A percentile compares a stretch with the other conserved stretches of the same genome.
Conservation (phyloP, 2,329 filamentous ascomycete species). For the Tolypocladium tropicale region DNA sequence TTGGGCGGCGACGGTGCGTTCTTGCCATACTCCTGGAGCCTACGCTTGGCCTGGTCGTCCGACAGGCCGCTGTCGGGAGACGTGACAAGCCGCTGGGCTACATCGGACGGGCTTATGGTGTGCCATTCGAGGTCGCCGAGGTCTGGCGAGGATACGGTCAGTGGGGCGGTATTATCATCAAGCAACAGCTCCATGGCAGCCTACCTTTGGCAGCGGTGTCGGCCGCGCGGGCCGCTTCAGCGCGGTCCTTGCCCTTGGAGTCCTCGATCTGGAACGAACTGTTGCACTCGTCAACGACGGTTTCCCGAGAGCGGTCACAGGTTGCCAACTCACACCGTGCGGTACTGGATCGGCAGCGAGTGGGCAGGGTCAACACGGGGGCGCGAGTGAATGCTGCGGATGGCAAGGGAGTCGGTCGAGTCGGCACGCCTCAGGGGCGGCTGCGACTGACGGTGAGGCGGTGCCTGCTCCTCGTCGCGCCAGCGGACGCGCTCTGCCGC, state of each 20-base stretch:
- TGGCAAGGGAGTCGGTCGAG: conserved; percentile 29
- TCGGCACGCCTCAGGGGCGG: conserved; percentile 8
- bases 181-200: background rate
- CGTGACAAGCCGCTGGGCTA: conserved; percentile 48
- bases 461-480: conserved; percentile 24
- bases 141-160: conserved; percentile 26
- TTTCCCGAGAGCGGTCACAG: background rate
- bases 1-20: conserved; percentile 59
- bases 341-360: conserved; percentile 41
- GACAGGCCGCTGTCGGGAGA: conserved; percentile 50
- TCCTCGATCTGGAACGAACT: conserved; percentile 47
- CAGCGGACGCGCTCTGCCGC: conserved; percentile 22
- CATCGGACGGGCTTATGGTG: conserved; percentile 43
- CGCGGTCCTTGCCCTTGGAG: conserved; percentile 33
- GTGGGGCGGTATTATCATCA: background rate
- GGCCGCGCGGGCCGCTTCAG: conserved; percentile 25
- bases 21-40: conserved; percentile 49
- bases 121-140: conserved; percentile 60
- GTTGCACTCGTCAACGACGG: background rate
- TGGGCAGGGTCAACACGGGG: conserved; percentile 13
- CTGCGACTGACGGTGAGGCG: conserved; percentile 9
- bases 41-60: conserved; percentile 41
- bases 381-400: conserved; percentile 25
- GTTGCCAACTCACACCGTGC: conserved; percentile 33
- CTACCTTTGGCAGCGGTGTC: conserved; percentile 35